Conservation (phyloP, 1,284 basidiomycete genomes). For the Ustilago curta region DNA sequence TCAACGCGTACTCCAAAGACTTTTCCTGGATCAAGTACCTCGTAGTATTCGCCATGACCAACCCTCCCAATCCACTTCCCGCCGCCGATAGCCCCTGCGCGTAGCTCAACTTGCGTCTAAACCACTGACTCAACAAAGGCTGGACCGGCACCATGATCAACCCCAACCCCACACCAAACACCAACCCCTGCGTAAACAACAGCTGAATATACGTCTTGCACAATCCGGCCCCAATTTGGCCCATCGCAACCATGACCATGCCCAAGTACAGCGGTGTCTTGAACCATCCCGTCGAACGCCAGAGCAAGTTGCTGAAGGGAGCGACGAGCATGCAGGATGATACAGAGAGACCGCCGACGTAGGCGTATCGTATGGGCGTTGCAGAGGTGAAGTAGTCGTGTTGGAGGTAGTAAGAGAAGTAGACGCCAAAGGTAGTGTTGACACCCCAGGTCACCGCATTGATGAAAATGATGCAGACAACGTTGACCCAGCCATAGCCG, state of each 20-base stretch:
- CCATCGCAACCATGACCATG: constrained; percentile 46
- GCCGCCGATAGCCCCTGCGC: constrained; percentile 33
- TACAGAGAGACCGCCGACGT: constrained; percentile 70
- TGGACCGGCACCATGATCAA: constrained; percentile 54
- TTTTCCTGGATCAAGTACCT: constrained; percentile 44
- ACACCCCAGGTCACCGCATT: constrained; percentile 70
- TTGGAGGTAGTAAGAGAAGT: constrained; percentile 70
- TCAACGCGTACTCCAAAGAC: constrained; percentile 48
- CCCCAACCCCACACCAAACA: constrained; percentile 57
- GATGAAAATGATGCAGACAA: constrained; percentile 64
- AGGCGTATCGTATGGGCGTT: constrained; percentile 70
- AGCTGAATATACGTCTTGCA: constrained; percentile 52
- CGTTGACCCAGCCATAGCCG: constrained; percentile 71
- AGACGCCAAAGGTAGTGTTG: constrained; percentile 72
- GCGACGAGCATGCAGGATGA: constrained; percentile 68
- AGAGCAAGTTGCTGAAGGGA: constrained; percentile 70
- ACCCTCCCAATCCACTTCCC: constrained; percentile 36
- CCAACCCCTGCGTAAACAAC: constrained; percentile 54
- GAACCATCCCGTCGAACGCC: constrained; percentile 63
- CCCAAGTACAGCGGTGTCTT: constrained; percentile 68
- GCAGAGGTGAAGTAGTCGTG: constrained; percentile 70
- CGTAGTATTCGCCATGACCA: constrained; percentile 45
- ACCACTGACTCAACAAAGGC: constrained; percentile 48
- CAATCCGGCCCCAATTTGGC: constrained; percentile 47
- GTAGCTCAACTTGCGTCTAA: constrained; percentile 31